Evolutionary conservation across 306 rosid species (phyloP).

Genomic region (Ochetophila trinervis): DNA sequence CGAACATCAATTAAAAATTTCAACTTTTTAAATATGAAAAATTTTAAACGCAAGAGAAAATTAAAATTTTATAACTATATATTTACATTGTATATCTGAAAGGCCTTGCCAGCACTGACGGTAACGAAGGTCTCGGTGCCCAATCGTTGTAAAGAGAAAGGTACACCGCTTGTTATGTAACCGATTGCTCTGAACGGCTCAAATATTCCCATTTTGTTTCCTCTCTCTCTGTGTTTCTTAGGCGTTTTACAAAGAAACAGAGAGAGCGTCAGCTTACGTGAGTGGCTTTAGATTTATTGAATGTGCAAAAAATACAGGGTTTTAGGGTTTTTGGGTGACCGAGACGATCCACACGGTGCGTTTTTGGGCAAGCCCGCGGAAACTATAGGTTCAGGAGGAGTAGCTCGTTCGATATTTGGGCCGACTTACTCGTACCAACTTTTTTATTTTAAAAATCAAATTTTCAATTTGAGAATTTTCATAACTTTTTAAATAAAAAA

Average conservation of each 20-base stretch:
- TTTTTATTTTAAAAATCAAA: too few species aligned
- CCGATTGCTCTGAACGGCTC: constrained; percentile 88
- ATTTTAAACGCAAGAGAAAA: background rate
- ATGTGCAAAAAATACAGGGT: background rate
- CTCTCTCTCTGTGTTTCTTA: background rate
- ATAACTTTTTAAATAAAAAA: too few species aligned
- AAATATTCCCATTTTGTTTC: constrained; percentile 65
- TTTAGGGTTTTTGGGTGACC: constrained; percentile 8
- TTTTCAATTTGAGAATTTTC: too few species aligned
- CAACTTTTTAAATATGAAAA: background rate
- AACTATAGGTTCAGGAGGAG: too few species aligned
- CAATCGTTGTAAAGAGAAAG: constrained; percentile 76
- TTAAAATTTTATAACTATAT: background rate
- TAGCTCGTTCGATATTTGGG: too few species aligned
- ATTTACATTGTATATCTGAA: constrained; percentile 79
- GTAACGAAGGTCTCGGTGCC: constrained; percentile 92
- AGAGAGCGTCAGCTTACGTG: too few species aligned
- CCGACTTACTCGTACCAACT: too few species aligned
- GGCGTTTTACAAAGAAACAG: background rate
- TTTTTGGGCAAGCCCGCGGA: background rate
- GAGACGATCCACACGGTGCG: background rate
- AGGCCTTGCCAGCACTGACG: constrained; percentile 81
- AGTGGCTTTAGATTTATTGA: too few species aligned
- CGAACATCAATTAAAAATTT: background rate
- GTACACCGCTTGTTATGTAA: constrained; percentile 63